Base-by-base conservation (phyloP, 768 basidiomycete species). In the Tubosaeta brunneosetosa region DNA sequence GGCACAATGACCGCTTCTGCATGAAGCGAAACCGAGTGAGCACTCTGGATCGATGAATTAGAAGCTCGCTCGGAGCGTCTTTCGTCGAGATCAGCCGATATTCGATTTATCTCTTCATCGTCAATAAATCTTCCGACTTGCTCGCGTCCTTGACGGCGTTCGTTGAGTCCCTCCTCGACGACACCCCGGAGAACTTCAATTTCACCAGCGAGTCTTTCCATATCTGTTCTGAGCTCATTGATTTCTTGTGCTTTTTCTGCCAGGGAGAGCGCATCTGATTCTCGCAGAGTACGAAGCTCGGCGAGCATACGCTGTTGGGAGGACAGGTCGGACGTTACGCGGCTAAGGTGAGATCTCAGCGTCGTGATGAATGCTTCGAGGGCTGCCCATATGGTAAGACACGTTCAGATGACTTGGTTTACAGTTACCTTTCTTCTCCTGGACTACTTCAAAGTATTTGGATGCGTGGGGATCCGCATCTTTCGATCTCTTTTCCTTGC, bases 161-260 rank as follows among this genome's bases (percentile, higher is more conserved):
- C 90, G 55, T 84, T 80, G 49, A 97, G 74, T 4, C 91, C 91
- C 52, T 90, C 86, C 66, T 94, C 89, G 1, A 97, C 90, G 0
- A 94, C 86, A 1, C 84, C 86, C 11, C 88, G 74, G n/a, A 97
- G 74, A 3, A 91, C 86, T 54, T 88, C 87, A 2, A 97, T 89
- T 69, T 98, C 93, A 4, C 84, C 84, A 0, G 81, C 85, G 6
- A 97, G 79, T 40, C 85, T 70, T 60, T 94, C 89, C 7, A 97
- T 87, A 61, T 94, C 89, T 11, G 78, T 74, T 34, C 79, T 77
- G 11, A 97, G 77, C 12, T 75, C 74, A 41, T 81, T 77, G 8
- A 94, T 82, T 55, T 92, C 91, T 4, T 74, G 69, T 22, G 79
- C 68, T 65, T 88, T 88, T 51, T 81, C 79, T 34, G 77, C 68